Conservation (phyloP, 805 yeast species). For the Wickerhamiella hasegawae region DNA sequence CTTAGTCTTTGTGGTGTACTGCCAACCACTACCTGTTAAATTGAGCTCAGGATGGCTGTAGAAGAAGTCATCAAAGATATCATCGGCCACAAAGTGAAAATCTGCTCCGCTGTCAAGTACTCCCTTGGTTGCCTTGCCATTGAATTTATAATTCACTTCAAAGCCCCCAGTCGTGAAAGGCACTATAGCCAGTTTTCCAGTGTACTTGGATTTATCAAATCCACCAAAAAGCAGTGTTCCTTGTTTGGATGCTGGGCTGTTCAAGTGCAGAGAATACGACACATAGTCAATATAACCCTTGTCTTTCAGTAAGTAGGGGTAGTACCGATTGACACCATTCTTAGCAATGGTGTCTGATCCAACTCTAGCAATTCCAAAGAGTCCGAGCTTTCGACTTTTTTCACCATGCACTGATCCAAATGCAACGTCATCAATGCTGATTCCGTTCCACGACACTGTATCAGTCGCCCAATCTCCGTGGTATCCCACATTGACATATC, state of each 20-base stretch:
- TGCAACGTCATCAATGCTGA: conserved; percentile 30
- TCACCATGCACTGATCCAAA: conserved; percentile 37
- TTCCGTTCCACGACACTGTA: conserved; percentile 29
- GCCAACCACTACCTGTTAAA: too few species aligned
- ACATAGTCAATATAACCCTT: conserved; percentile 25
- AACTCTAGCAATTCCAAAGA: conserved; percentile 20
- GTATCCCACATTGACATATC: conserved; percentile 19
- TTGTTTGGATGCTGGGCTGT: conserved; percentile 19
- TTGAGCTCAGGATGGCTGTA: too few species aligned
- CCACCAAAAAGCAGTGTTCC: conserved; percentile 56
- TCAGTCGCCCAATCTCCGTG: conserved; percentile 47
- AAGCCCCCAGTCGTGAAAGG: conserved; percentile 7
- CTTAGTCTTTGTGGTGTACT: too few species aligned
- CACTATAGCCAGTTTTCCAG: conserved; percentile 26
- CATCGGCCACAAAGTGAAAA: too few species aligned
- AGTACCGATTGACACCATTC: not conserved
- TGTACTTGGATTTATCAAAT: conserved; percentile 44
- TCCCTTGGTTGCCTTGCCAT: too few species aligned
- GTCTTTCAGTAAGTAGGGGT: conserved; percentile 18
- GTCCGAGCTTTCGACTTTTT: too few species aligned
- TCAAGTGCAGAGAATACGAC: conserved; percentile 33
- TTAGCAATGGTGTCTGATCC: conserved; percentile 3
- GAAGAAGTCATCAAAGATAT: too few species aligned
- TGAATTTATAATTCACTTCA: too few species aligned
- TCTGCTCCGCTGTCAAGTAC: too few species aligned